Evolutionary conservation across 305 asterid genomes (phyloP).

Genomic region (Nicotiana rustica): DNA sequence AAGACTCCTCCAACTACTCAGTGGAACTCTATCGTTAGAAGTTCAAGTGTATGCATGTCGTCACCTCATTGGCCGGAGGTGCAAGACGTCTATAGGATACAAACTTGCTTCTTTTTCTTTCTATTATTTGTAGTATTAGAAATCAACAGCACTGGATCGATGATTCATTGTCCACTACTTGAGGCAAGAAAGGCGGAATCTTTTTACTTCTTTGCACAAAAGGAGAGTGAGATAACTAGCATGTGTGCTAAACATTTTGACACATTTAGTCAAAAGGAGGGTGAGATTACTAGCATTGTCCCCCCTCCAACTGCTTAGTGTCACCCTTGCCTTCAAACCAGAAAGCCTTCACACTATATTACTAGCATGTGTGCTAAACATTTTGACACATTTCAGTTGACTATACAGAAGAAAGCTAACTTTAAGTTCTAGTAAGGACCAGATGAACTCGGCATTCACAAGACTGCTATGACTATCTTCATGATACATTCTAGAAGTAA

Average conservation of each 20-base stretch:
- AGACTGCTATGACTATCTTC: not conserved
- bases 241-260: too few relatives aligned
- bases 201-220: not conserved
- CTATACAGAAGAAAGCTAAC: not conserved
- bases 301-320: not conserved
- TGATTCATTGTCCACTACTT: not conserved
- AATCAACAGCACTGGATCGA: not conserved
- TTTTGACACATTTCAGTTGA: not conserved
- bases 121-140: not conserved
- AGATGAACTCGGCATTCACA: too few relatives aligned
- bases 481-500: conserved; percentile 14
- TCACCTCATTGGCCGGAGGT: not conserved
- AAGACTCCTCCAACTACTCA: too few relatives aligned
- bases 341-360: not conserved
- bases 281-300: too few relatives aligned
- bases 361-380: not conserved
- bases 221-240: not conserved
- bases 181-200: not conserved
- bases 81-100: not conserved
- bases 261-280: too few relatives aligned
- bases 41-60: not conserved
- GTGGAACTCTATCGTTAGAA: not conserved
- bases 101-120: not conserved
- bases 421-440: not conserved
- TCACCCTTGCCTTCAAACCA: not conserved